These are phyloP conservation scores for Phoma herbarum DNA, from an alignment of 2,329 filamentous ascomycete genomes.

Conservation along the genomic window DNA sequence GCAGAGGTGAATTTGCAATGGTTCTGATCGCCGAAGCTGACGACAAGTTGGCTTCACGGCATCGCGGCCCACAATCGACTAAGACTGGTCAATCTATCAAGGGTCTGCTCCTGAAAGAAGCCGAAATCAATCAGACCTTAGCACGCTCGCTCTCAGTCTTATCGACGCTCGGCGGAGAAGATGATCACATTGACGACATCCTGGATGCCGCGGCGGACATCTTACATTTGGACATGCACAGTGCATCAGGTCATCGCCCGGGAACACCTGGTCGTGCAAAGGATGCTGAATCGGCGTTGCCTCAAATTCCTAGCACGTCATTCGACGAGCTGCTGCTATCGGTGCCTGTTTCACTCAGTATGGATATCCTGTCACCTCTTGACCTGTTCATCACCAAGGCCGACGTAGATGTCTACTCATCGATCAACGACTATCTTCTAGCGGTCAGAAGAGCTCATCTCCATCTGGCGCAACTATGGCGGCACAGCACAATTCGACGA, in stretches of 20 bases:
- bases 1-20: slow-evolving; percentile 89
- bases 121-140: slow-evolving; percentile 81
- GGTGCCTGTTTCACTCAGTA: slow-evolving; percentile 72
- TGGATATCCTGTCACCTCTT: slow-evolving; percentile 79
- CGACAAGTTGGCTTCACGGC: slow-evolving; percentile 76
- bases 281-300: slow-evolving; percentile 41
- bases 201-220: slow-evolving; percentile 84
- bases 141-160: slow-evolving; percentile 81
- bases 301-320: slow-evolving; percentile 57
- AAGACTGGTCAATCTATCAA: slow-evolving; percentile 62
- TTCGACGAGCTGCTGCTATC: slow-evolving; percentile 88
- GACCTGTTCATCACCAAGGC: slow-evolving; percentile 84
- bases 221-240: slow-evolving; percentile 71
- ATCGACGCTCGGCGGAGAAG: slow-evolving; percentile 77
- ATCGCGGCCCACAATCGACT: slow-evolving; percentile 58
- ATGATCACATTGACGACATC: slow-evolving; percentile 76
- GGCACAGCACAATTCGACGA: slow-evolving; percentile 78
- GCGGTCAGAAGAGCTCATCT: slow-evolving; percentile 87
- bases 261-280: slow-evolving; percentile 53
- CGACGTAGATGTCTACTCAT: slow-evolving; percentile 81
- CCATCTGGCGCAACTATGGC: slow-evolving; percentile 86
- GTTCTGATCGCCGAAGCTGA: slow-evolving; percentile 87
- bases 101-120: slow-evolving; percentile 80
- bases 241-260: slow-evolving; percentile 48
- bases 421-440: slow-evolving; percentile 87